Conservation (phyloP, 495 filamentous ascomycete genomes). For the Ramalina intermedia region DNA sequence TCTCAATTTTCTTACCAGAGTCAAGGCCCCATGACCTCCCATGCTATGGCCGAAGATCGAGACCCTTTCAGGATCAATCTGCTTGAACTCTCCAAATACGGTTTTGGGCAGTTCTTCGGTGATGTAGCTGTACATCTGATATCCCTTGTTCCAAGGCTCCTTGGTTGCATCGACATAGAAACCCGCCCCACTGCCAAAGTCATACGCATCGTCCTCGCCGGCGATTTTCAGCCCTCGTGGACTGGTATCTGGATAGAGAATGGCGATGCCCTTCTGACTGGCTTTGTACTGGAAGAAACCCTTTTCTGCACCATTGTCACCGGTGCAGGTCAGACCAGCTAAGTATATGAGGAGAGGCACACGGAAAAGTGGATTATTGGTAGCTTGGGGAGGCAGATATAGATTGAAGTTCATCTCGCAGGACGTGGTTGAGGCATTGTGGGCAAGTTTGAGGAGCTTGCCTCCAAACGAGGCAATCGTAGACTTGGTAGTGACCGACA, state of each 20-base stretch:
- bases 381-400: conserved; percentile 47
- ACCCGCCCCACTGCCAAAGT: conserved; percentile 81
- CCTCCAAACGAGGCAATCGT: conserved; percentile 89
- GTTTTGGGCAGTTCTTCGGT: conserved; percentile 63
- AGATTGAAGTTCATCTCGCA: conserved; percentile 58
- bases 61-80: conserved; percentile 52
- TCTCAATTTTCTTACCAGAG: conserved; percentile 36
- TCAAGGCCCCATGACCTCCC: conserved; percentile 92
- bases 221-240: conserved; percentile 67
- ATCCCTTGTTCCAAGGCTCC: conserved; percentile 54
- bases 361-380: conserved; percentile 30
- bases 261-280: conserved; percentile 60
- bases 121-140: conserved; percentile 91
- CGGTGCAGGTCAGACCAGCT: conserved; percentile 86
- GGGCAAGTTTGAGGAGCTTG: conserved; percentile 83
- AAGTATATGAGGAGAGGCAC: conserved; percentile 88
- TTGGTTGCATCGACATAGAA: conserved; percentile 90
- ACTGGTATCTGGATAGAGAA: conserved; percentile 90
- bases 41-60: conserved; percentile 88
- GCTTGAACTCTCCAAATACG: conserved; percentile 50
- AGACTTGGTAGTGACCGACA: conserved; percentile 75
- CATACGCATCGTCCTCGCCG: conserved; percentile 71
- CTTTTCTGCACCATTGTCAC: conserved; percentile 92
- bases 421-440: conserved; percentile 53
- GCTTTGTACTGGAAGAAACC: conserved; percentile 85